Evolutionary conservation across 2,329 filamentous ascomycete species (phyloP), one percentile per base, ranked within the genome.

Genomic region (Colletotrichum salicis): DNA sequence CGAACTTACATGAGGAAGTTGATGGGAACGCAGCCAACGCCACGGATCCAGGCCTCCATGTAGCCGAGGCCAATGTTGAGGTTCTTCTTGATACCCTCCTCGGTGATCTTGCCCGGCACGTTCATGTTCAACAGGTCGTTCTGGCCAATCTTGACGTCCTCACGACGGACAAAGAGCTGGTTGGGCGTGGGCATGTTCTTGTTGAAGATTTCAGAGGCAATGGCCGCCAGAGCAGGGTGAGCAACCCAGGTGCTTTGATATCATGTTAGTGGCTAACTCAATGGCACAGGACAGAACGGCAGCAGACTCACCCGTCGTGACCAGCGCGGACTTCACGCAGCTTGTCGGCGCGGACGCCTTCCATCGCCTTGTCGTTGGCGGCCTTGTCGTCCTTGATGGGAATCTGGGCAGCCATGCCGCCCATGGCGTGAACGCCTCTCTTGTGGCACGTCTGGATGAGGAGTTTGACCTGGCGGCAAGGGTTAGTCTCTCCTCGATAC

Each of bases 71-170:
- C 96, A 76, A 99, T 98, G 85, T 95, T 96, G 75, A 99, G 88
- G 86, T 98, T 99, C 91, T 98, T 97, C 80, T 94, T 91, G 85
- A 99, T 98, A 69, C 96, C 96, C 5, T 92, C 94, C 83, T 98
- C 96, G 77, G 96, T 98, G 81, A 99, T 89, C 81, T 91, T 89
- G 31, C 96, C 96, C 7, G 96, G 95, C 1, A 98, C 93, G 79
- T 98, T 98, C 93, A 97, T 98, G 89, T 98, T 98, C 72, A 98
- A 89, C 64, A 99, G 89, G 80, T 98, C 96, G 78, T 96, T 97
- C 78, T 91, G 92, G 58, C 92, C 92, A 79, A 99, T 92, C 79
- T 90, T 85, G 72, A 98, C 95, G 59, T 98, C 96, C 83, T 98
- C 95, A 74, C 95, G 92, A 75, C 95, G 94, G 37, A 72, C 37